Conservation (phyloP, 1,284 basidiomycete species). For the Melanopsichium pennsylvanicum region DNA sequence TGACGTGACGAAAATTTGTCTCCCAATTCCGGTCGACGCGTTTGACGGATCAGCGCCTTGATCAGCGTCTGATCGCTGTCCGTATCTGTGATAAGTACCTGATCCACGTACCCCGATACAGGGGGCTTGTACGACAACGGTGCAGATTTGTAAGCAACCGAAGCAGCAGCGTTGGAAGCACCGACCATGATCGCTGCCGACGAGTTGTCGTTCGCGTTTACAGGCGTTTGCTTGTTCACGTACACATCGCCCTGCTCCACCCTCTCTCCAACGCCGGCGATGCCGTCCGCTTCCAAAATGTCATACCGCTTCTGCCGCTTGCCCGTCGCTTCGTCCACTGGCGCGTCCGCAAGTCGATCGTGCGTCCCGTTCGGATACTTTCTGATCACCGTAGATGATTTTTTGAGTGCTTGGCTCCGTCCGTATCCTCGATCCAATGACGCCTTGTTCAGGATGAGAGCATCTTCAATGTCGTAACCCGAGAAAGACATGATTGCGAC, state of each 20-base stretch:
- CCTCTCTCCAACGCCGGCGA: conserved; percentile 92
- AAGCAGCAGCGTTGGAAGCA: conserved; percentile 26
- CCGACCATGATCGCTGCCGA: conserved; percentile 55
- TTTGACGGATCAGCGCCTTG: conserved; percentile 98
- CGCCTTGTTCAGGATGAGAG: conserved; percentile 87
- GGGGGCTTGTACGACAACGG: conserved; percentile 59
- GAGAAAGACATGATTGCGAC: conserved; percentile 99
- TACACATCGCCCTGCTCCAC: conserved; percentile 93
- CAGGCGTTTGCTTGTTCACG: conserved; percentile 94
- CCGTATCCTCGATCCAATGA: conserved; percentile 93
- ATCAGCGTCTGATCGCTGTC: conserved; percentile 90
- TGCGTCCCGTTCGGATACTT: conserved; percentile 98
- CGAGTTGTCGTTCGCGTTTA: conserved; percentile 77
- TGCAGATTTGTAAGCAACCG: conserved; percentile 70
- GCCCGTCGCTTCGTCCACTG: conserved; percentile 75
- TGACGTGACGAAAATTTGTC: conserved; percentile 99
- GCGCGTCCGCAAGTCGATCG: conserved; percentile 93
- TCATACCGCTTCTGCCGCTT: conserved; percentile 83
- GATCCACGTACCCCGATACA: conserved; percentile 92
- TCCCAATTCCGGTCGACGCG: conserved; percentile 91
- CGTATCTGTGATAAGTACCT: conserved; percentile 95
- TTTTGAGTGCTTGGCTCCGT: conserved; percentile 94
- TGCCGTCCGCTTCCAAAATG: conserved; percentile 88
- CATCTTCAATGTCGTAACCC: conserved; percentile 99
- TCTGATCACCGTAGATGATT: conserved; percentile 90